Conservation (phyloP, 2,329 filamentous ascomycete species). For the Colletotrichum chrysophilum region DNA sequence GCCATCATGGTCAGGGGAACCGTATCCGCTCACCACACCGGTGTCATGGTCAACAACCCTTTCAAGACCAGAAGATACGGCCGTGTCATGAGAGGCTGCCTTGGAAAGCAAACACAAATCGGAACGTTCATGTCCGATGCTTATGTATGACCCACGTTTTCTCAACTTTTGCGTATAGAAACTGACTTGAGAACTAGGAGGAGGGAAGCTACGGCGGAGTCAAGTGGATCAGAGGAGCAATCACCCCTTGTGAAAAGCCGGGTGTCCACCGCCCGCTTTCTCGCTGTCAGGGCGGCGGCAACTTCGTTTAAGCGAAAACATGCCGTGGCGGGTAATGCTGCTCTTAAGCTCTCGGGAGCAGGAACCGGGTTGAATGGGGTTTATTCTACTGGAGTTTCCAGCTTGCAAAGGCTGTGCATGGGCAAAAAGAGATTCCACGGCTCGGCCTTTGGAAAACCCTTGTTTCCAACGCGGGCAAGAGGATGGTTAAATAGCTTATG, state of each 20-base stretch:
- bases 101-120: neutral
- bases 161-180: neutral
- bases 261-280: neutral
- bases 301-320: neutral
- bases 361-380: neutral
- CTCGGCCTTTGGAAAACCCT: neutral
- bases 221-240: neutral
- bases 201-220: constrained; percentile 4
- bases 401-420: neutral
- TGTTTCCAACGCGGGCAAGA: neutral
- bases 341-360: neutral
- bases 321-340: neutral
- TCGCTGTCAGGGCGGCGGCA: neutral
- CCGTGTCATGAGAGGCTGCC: neutral
- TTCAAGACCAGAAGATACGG: constrained; percentile 8
- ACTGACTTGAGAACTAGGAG: neutral
- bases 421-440: neutral
- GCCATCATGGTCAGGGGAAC: neutral
- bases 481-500: neutral
- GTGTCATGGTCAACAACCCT: constrained; percentile 3
- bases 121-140: constrained; percentile 3
- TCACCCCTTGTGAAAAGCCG: neutral
- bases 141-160: neutral
- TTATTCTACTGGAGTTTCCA: neutral
- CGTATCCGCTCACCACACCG: neutral